A percentile compares a stretch with the other conserved stretches of the same genome.
These are phyloP conservation scores for Yamadazyma sp. DNA, from an alignment of 1,139 yeast species.

Conservation along the genomic window DNA sequence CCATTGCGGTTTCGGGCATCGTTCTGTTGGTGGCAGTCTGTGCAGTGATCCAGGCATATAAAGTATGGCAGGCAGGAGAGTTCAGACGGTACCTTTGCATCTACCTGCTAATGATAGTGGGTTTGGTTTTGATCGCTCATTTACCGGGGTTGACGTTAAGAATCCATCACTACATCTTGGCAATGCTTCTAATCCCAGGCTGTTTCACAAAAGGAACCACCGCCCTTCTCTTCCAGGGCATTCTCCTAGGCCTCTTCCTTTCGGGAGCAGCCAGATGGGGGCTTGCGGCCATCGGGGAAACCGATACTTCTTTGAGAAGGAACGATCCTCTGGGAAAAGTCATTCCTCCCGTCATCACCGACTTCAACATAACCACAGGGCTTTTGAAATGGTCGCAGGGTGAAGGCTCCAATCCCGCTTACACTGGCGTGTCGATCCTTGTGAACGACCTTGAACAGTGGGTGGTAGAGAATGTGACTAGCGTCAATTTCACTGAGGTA, in stretches of 20 bases:
- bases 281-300: conserved; percentile 83
- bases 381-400: neutral
- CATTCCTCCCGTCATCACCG: conserved; percentile 54
- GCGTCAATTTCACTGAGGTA: conserved; percentile 41
- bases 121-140: conserved; percentile 45
- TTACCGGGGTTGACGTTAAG: conserved; percentile 76
- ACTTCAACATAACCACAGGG: neutral
- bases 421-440: conserved; percentile 56
- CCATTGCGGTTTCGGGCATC: conserved; percentile 60
- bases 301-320: conserved; percentile 63
- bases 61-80: conserved; percentile 79
- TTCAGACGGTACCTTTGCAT: conserved; percentile 56
- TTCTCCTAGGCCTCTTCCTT: conserved; percentile 73
- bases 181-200: conserved; percentile 78
- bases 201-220: conserved; percentile 76
- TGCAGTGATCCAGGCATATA: conserved; percentile 71
- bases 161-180: conserved; percentile 87
- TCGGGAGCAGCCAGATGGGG: conserved; percentile 95
- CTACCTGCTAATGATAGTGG: conserved; percentile 49
- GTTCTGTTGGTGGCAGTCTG: conserved; percentile 47
- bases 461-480: conserved; percentile 48
- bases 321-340: conserved; percentile 71
- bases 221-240: conserved; percentile 77
- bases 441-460: conserved; percentile 80
- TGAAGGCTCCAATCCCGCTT: conserved; percentile 7